These are phyloP conservation scores for Agrocybe praecox DNA, from an alignment of 768 basidiomycete genomes.

Conservation along the genomic window DNA sequence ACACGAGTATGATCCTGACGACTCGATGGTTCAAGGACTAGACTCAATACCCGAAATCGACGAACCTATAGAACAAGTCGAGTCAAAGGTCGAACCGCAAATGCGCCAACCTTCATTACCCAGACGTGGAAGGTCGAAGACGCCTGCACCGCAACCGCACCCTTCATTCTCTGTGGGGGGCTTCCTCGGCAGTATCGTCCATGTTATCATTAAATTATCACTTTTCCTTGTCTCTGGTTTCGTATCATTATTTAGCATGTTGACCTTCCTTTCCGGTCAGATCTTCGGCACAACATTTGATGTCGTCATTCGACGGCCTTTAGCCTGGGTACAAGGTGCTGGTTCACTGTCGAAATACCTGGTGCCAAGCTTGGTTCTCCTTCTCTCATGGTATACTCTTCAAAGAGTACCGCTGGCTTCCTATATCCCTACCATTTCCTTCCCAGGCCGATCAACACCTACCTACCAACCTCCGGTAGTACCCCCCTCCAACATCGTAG, in stretches of 20 bases:
- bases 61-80: slow-evolving; percentile 34
- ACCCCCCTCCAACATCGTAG: slow-evolving; percentile 67
- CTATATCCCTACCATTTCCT: slow-evolving; percentile 31
- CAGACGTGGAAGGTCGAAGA: slow-evolving; percentile 30
- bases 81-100: slow-evolving; percentile 16
- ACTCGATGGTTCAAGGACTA: slow-evolving; percentile 49
- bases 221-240: slow-evolving; percentile 22
- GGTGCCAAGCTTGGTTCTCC: slow-evolving; percentile 42
- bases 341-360: slow-evolving; percentile 41
- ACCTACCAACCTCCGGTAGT: slow-evolving; percentile 56
- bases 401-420: slow-evolving; percentile 36
- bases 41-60: slow-evolving; percentile 69
- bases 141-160: slow-evolving; percentile 26
- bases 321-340: slow-evolving; percentile 36
- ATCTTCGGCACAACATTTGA: slow-evolving; percentile 53
- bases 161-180: slow-evolving; percentile 43
- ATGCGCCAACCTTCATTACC: slow-evolving; percentile 19
- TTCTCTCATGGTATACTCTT: slow-evolving; percentile 48
- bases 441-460: slow-evolving; percentile 21
- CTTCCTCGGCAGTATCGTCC: slow-evolving; percentile 42
- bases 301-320: slow-evolving; percentile 50
- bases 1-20: slow-evolving; percentile 32
- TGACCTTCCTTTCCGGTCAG: slow-evolving; percentile 47
- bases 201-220: slow-evolving; percentile 26
- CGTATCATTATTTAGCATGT: slow-evolving; percentile 33